A percentile compares a stretch with the other conserved stretches of the same genome.
phyloP scores from a whole-genome alignment of 169 alveolate species.

The Hepatocystis sp. region DNA sequence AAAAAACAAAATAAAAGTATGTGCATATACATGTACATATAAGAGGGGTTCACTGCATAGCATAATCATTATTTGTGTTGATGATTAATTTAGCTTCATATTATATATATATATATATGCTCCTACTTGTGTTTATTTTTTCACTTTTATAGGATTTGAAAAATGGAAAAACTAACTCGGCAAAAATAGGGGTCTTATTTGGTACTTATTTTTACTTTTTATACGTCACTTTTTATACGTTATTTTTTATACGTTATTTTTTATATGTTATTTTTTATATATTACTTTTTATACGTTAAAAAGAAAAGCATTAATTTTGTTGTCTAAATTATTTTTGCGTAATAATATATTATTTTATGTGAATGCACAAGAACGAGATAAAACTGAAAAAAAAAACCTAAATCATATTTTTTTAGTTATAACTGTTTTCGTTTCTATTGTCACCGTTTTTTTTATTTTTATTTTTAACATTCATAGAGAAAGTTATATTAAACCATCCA shows the following conservation, averaged over 20 bases:
- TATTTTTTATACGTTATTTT: too few relatives aligned
- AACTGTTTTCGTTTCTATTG: too few relatives aligned
- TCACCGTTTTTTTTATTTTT: conserved; percentile 60
- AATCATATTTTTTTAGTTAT: too few relatives aligned
- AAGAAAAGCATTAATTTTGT: too few relatives aligned
- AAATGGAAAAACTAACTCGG: conserved; percentile 49
- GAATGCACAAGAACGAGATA: too few relatives aligned
- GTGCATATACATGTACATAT: neutral
- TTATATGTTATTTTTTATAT: too few relatives aligned
- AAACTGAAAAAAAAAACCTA: conserved; percentile 31
- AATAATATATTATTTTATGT: too few relatives aligned
- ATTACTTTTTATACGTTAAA: too few relatives aligned
- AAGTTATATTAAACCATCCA: conserved; percentile 82
- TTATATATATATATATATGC: too few relatives aligned
- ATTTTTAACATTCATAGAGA: conserved; percentile 73
- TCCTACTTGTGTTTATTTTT: too few relatives aligned
- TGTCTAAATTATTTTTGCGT: too few relatives aligned
- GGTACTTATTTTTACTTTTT: conserved; percentile 14
- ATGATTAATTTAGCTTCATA: neutral
- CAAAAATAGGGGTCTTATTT: conserved; percentile 40
- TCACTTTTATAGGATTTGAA: conserved; percentile 24
- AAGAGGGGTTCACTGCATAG: neutral
- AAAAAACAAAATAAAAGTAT: conserved; percentile 4
- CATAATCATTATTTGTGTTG: neutral
- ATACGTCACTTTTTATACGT: too few relatives aligned